Evolutionary conservation across 192 early-diverging fungal genomes (phyloP), one percentile per base, ranked within the genome.

Genomic region (Geranomyces variabilis): DNA sequence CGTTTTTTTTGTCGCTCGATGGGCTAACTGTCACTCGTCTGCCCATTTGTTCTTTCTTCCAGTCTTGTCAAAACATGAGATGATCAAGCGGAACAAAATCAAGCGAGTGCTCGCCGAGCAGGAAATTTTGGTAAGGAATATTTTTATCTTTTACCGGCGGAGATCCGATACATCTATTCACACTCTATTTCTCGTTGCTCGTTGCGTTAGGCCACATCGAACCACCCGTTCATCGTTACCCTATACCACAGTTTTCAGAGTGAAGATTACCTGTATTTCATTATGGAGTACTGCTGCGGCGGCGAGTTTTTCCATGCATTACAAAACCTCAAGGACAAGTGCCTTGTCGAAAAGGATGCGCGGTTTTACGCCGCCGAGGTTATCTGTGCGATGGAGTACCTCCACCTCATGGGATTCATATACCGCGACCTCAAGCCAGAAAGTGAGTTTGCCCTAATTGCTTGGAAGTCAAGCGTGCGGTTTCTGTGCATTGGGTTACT

Each of bases 341-440:
- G 92, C 67, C 77, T 99, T 21, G 77, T 82, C 55, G 96, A 99
- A 74, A 87, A 92, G 56, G 94, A 92, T 66, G 97, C 95, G 31
- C 87, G 90, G 77, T 98, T 99, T 70, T 99, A 99, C 78, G 96
- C 95, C 0, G 96, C 97, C 48, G 97, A 99, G 75, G 96, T 99
- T 1, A 89, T 94, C 51, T 89, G 89, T 21, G 96, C 96, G 5
- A 83, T 99, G 26, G 96, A 98, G 81, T 99, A 96, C 71, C 80
- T 99, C 63, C 97, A 99, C 76, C 82, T 96, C 28, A 93, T 93
- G 78, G 97, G 96, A 1, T 96, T 94, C 69, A 96, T 99, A 63
- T 99, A 99, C 81, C 83, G 97, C 31, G 97, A 99, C 79, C 85
- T 99, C 48, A 99, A 99, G 76, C 97, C 97, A 30, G 97, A 98